Evolutionary conservation across 352 stramenopile genomes (phyloP).

Genomic region (Phytopythium cucurbitacearum): DNA sequence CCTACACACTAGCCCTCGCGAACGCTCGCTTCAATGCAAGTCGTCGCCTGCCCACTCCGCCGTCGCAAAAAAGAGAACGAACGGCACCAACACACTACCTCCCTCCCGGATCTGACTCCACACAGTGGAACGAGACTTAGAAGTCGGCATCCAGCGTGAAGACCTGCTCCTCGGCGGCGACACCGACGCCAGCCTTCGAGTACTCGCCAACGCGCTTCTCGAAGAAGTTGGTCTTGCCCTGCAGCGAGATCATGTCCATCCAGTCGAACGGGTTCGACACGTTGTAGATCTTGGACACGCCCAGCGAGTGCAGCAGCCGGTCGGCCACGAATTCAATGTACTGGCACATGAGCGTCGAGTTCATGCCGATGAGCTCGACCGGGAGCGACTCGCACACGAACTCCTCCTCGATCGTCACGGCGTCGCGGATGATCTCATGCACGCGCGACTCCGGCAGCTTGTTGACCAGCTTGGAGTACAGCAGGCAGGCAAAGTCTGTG

Average conservation of each 20-base stretch:
- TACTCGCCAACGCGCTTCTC: constrained; percentile 99
- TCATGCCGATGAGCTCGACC: constrained; percentile 99
- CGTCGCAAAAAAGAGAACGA: too few relatives aligned
- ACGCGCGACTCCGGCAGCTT: constrained; percentile 92
- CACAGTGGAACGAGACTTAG: constrained; percentile 32
- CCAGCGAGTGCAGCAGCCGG: constrained; percentile 91
- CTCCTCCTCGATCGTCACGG: constrained; percentile 97
- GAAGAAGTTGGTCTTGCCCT: constrained; percentile 98
- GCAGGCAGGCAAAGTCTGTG: constrained; percentile 98
- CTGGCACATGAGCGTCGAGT: constrained; percentile 95
- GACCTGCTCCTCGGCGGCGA: constrained; percentile 81
- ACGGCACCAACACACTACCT: neutral
- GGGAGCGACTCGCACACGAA: constrained; percentile 97
- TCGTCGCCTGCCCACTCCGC: too few relatives aligned
- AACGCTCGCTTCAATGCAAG: too few relatives aligned
- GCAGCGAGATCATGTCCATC: constrained; percentile 99
- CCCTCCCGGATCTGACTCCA: neutral
- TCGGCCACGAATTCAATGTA: constrained; percentile 99
- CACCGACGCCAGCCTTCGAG: constrained; percentile 95
- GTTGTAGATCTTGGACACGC: constrained; percentile 92
- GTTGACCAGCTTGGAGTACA: constrained; percentile 98
- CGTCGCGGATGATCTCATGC: constrained; percentile 93
- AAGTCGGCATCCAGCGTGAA: constrained; percentile 95
- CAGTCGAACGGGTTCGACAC: constrained; percentile 97
- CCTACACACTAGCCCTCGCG: too few relatives aligned